Evolutionary conservation across 2,329 filamentous ascomycete species (phyloP), one percentile per base, ranked within the genome.

Genomic region (Colletotrichum aenigma): DNA sequence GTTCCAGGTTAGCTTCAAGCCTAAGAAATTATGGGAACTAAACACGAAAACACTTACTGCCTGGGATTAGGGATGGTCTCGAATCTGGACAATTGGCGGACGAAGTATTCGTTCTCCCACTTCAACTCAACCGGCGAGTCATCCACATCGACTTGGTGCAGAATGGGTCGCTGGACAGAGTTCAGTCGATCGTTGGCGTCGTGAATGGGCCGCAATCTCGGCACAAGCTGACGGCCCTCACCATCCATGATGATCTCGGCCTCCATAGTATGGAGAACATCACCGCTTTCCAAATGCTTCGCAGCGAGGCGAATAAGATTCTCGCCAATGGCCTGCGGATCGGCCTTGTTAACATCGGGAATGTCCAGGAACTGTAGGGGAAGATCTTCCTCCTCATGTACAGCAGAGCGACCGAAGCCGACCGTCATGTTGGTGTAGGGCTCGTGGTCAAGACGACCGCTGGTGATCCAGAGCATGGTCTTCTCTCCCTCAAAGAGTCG

Each of bases 381-480:
- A 24, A 75, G 24, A 36, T 77, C 66, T 21, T 55, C 43, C 6
- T 64, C 38, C 52, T 77, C 75, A 56, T 61, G 48, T 24, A 66
- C 21, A 9, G 73, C 64, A 26, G 71, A 60, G 21, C 75, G 75
- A 7, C 55, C 71, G 21, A 76, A 64, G 2, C 77, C 77, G 30
- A 75, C 66, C 18, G 52, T 65, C 69, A 79, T 80, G 52, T 77
- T 78, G 16, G 72, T 38, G 52, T 77, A 77, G 3, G 79, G 78
- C n/a, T 76, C 71, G 2, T 78, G 66, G n/a, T 26, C 15, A 10
- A 74, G 68, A 21, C 77, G 65, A n/a, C 78, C 78, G 12, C 66
- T 65, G 3, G 79, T 79, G 16, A 77, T 70, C 79, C 78, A 80
- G 8, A 80, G 58, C 7, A 81, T 66, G 13, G 64, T 72, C 12